Evolutionary conservation across 2,329 filamentous ascomycete species (phyloP).

Genomic region (Alternaria viburni): DNA sequence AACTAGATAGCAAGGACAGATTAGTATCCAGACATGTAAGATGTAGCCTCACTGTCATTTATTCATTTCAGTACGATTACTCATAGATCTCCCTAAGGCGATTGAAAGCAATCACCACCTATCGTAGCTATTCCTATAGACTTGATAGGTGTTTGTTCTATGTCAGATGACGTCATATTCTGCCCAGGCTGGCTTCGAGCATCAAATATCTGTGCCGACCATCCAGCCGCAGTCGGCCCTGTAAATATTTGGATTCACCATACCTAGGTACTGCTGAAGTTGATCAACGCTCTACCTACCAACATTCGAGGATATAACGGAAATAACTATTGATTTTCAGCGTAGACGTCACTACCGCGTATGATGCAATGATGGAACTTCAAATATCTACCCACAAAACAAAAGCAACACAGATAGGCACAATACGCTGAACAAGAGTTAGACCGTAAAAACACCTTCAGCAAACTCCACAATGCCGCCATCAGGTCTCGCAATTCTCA

Average conservation of each 20-base stretch:
- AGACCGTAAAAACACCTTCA: not conserved
- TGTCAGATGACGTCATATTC: not conserved
- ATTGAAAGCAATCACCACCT: not conserved
- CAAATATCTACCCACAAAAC: not conserved
- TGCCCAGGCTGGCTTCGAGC: not conserved
- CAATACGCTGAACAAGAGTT: not conserved
- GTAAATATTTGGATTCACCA: not conserved
- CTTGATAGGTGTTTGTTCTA: not conserved
- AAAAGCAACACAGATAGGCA: not conserved
- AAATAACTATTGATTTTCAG: not conserved
- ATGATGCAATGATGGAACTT: not conserved
- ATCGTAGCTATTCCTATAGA: not conserved
- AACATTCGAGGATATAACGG: not conserved
- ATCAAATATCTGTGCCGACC: not conserved
- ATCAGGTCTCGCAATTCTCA: conserved; percentile 42
- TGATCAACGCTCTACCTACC: not conserved
- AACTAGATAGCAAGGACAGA: not conserved
- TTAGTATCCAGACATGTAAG: not conserved
- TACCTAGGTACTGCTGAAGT: not conserved
- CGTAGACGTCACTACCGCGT: not conserved
- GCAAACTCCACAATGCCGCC: conserved; percentile 27
- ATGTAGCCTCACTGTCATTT: not conserved
- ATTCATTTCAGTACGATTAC: not conserved
- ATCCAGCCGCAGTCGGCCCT: not conserved
- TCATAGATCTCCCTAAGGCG: not conserved